Conservation (phyloP, 768 basidiomycete species). For the Kwoniella europaea region DNA sequence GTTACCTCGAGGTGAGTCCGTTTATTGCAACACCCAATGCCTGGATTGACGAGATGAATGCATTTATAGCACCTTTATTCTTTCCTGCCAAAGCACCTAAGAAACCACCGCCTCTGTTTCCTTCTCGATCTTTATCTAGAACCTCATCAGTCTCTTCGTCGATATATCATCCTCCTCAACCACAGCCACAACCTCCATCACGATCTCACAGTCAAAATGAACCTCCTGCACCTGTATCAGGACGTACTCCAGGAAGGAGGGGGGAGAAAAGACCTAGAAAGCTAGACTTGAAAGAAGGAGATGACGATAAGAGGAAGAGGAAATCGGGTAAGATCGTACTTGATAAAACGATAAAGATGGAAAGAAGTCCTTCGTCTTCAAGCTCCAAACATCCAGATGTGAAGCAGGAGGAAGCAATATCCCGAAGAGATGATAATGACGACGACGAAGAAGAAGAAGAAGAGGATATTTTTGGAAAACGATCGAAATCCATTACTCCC, state of each 20-base stretch:
- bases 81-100: constrained; percentile 41
- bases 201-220: constrained; percentile 5
- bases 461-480: constrained; percentile 51
- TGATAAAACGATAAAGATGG: constrained; percentile 5
- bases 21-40: background rate
- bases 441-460: constrained; percentile 23
- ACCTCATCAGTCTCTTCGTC: constrained; percentile 33
- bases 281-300: constrained; percentile 6
- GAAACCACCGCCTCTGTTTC: constrained; percentile 42
- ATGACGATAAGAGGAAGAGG: constrained; percentile 33
- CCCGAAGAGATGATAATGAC: background rate
- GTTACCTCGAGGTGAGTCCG: constrained; percentile 48
- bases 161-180: constrained; percentile 42
- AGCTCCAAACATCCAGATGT: background rate
- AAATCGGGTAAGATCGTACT: constrained; percentile 39
- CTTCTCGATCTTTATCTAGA: constrained; percentile 36
- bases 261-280: constrained; percentile 51
- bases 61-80: constrained; percentile 42
- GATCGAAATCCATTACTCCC: constrained; percentile 15
- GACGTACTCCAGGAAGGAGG: constrained; percentile 49
- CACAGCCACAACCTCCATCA: constrained; percentile 6
- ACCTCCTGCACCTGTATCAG: constrained; percentile 34
- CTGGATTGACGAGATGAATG: too few relatives aligned
- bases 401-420: background rate
- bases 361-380: background rate